A percentile compares a stretch with the other conserved stretches of the same genome.
phyloP scores from a whole-genome alignment of 208 protist genomes.

The Strigomonas galati region DNA sequence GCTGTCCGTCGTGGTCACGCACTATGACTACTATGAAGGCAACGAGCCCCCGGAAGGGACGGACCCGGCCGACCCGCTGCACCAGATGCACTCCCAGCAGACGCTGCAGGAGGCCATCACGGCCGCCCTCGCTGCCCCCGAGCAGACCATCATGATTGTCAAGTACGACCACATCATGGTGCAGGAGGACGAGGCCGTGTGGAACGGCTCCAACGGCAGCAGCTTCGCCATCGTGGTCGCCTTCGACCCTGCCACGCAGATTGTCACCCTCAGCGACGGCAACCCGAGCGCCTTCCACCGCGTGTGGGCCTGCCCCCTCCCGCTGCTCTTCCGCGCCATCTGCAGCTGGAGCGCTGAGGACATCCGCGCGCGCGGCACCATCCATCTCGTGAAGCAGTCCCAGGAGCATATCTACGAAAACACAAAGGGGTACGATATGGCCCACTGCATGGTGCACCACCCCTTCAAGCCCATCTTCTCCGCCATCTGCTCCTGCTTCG shows the following conservation, averaged over 20 bases:
- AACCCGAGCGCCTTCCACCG: constrained; percentile 76
- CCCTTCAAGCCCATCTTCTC: constrained; percentile 88
- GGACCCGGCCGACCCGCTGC: constrained; percentile 18
- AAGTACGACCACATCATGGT: constrained; percentile 72
- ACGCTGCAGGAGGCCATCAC: constrained; percentile 50
- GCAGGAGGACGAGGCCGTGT: constrained; percentile 41
- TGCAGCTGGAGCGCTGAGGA: constrained; percentile 53
- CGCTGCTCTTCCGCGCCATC: constrained; percentile 54
- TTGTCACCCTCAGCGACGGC: constrained; percentile 67
- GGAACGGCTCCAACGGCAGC: constrained; percentile 73
- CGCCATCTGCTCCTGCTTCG: constrained; percentile 63
- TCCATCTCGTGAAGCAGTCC: constrained; percentile 45
- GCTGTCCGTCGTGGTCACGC: constrained; percentile 44
- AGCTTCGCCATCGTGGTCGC: constrained; percentile 77
- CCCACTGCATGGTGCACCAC: constrained; percentile 79
- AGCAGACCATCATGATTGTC: constrained; percentile 60
- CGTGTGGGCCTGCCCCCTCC: constrained; percentile 57
- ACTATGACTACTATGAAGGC: constrained; percentile 64
- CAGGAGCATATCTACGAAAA: constrained; percentile 63
- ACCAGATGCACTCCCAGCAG: constrained; percentile 39
- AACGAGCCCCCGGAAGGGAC: constrained; percentile 29
- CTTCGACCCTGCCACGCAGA: constrained; percentile 49
- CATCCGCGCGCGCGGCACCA: constrained; percentile 61
- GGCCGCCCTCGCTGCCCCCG: constrained; percentile 36
- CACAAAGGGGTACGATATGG: constrained; percentile 80